A percentile compares a stretch with the other conserved stretches of the same genome.
phyloP scores from a whole-genome alignment of 129 eudicot genomes.

The Arctium lappa region DNA sequence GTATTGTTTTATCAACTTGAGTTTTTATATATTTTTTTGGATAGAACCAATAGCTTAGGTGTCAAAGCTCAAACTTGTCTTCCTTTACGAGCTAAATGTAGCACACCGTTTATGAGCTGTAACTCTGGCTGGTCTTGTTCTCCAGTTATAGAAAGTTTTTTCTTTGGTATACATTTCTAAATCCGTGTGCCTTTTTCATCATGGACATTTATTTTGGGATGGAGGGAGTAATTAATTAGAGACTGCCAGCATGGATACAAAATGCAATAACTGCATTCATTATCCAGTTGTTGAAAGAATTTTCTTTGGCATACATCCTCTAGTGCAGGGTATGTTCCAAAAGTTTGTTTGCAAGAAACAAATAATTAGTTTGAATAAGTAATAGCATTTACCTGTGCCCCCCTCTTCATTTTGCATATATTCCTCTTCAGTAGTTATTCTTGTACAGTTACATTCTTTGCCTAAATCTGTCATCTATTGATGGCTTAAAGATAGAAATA shows the following conservation, averaged over 20 bases:
- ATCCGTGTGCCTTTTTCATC: neutral
- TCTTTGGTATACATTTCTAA: neutral
- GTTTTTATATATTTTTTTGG: neutral
- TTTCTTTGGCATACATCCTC: neutral
- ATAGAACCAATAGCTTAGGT: neutral
- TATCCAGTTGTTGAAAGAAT: neutral
- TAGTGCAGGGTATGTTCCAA: neutral
- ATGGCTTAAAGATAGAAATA: neutral
- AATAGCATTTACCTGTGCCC: neutral
- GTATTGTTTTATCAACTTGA: neutral
- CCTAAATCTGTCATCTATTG: neutral
- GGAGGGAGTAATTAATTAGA: neutral
- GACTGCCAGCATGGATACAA: neutral
- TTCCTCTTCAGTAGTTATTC: neutral
- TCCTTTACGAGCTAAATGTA: neutral
- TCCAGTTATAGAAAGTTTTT: neutral
- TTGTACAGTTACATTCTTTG: neutral
- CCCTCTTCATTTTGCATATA: neutral
- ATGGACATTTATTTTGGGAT: neutral
- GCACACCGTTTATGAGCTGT: neutral
- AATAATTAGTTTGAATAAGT: neutral
- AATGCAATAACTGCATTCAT: neutral
- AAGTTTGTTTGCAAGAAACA: neutral
- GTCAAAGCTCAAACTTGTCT: constrained; percentile 8
- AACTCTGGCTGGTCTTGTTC: neutral